Conservation (phyloP, 352 stramenopile genomes). For the Thalassiosira livingstoniorum region DNA sequence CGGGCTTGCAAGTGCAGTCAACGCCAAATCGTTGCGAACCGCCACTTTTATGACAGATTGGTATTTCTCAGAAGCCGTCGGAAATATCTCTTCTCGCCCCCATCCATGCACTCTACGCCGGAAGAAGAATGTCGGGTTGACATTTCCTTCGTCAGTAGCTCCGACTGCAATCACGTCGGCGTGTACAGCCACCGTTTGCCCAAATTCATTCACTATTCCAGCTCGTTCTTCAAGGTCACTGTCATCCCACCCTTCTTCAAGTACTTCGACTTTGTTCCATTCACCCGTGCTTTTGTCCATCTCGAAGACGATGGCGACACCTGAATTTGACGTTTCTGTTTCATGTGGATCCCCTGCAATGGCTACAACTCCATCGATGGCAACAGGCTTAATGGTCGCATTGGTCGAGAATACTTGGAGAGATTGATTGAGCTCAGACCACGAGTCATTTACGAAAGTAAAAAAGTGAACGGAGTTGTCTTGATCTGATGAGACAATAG, state of each 20-base stretch:
- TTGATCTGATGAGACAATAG: not conserved
- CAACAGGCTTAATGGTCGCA: not conserved
- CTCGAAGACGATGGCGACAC: not conserved
- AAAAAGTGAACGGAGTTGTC: not conserved
- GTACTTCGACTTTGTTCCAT: not conserved
- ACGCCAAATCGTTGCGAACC: not conserved
- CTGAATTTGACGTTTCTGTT: not conserved
- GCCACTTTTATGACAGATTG: not conserved
- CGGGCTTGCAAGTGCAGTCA: not conserved
- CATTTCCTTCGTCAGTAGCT: not conserved
- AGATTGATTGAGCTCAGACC: not conserved
- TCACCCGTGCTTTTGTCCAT: not conserved
- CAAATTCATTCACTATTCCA: not conserved
- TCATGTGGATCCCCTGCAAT: not conserved
- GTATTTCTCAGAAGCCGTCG: not conserved
- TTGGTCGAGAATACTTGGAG: not conserved
- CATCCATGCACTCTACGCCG: not conserved
- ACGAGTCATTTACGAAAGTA: not conserved
- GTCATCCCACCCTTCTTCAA: not conserved
- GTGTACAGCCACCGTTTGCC: not conserved
- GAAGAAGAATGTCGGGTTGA: not conserved
- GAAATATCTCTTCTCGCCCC: not conserved
- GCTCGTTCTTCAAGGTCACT: not conserved
- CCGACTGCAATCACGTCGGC: not conserved
- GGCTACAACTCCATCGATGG: not conserved